Conservation (phyloP, 164 flowering plant species). For the Aristolochia californica region DNA sequence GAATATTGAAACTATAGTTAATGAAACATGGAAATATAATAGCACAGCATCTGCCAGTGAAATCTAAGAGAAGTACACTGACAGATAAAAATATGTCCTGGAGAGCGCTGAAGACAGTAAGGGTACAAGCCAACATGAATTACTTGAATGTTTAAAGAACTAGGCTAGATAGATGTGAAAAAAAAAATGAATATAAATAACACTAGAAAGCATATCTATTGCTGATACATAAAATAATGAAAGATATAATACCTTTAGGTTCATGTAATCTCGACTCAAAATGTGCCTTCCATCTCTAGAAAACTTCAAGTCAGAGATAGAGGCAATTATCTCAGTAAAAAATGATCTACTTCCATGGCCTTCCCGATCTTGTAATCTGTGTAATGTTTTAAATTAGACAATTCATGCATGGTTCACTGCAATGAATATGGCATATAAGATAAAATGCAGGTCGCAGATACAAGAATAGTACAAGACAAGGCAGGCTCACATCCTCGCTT, state of each 20-base stretch:
- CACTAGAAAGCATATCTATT: background rate
- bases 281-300: slow-evolving; percentile 58
- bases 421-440: background rate
- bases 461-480: slow-evolving; percentile 1
- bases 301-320: slow-evolving; percentile 73
- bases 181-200: background rate
- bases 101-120: background rate
- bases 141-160: background rate
- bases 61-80: too few relatives aligned
- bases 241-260: slow-evolving; percentile 44
- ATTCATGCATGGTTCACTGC: background rate
- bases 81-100: too few relatives aligned
- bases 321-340: slow-evolving; percentile 64
- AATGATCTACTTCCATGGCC: slow-evolving; percentile 44
- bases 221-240: background rate
- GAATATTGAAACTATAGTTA: too few relatives aligned
- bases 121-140: background rate
- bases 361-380: slow-evolving; percentile 58
- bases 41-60: too few relatives aligned
- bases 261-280: slow-evolving; percentile 82
- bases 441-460: background rate
- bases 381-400: slow-evolving; percentile 2
- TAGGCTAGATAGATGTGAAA: background rate
- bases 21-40: too few relatives aligned
- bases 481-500: slow-evolving; percentile 52